phyloP scores from a whole-genome alignment of 257 asterid genomes.

The Leptodermis oblonga region DNA sequence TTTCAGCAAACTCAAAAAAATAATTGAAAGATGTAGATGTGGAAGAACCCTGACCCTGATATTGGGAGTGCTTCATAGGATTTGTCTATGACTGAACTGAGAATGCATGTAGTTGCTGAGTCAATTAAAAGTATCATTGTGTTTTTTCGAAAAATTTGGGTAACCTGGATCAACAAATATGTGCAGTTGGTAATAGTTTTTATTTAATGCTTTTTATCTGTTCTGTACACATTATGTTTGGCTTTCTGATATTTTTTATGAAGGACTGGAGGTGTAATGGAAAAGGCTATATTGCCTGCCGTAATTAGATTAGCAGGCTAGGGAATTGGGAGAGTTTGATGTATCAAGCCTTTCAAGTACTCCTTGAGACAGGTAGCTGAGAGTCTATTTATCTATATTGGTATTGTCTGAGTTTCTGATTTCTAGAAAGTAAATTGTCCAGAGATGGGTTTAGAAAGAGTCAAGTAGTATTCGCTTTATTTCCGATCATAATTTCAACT shows the following conservation, averaged over 20 bases:
- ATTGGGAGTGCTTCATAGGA: no score
- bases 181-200: not conserved
- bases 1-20: no score
- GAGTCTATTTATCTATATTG: conserved; percentile 30
- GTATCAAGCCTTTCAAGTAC: conserved; percentile 65
- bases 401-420: conserved; percentile 11
- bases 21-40: no score
- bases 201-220: conserved; percentile 1
- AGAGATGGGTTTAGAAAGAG: no score
- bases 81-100: not conserved
- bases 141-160: not conserved
- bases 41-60: no score
- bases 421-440: no score
- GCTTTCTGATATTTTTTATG: conserved; percentile 20
- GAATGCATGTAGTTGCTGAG: not conserved
- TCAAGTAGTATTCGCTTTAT: no score
- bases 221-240: conserved; percentile 22
- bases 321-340: conserved; percentile 63
- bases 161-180: not conserved
- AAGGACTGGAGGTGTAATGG: conserved; percentile 93
- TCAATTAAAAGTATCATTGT: not conserved
- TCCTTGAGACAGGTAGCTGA: conserved; percentile 77
- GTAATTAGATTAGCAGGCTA: conserved; percentile 73
- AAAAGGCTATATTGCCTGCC: conserved; percentile 79
- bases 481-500: no score